Evolutionary conservation across 2,329 filamentous ascomycete species (phyloP).

Genomic region (Nigrograna mackinnonii): DNA sequence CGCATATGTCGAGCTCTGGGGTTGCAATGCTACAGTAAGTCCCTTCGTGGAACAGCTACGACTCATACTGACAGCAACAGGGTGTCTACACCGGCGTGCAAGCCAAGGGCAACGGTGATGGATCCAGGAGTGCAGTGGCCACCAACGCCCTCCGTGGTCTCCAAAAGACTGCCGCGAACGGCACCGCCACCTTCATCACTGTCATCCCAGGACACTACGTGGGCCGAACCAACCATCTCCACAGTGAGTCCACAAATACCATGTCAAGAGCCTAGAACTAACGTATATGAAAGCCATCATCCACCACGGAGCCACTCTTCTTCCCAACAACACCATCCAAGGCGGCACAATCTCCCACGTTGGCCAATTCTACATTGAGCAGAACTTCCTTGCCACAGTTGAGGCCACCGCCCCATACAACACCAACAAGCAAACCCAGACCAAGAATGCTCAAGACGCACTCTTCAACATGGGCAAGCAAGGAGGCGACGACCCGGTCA

Average conservation of each 20-base stretch:
- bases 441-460: conserved; percentile 55
- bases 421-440: conserved; percentile 48
- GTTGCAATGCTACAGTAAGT: conserved; percentile 27
- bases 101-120: conserved; percentile 36
- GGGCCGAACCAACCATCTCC: conserved; percentile 34
- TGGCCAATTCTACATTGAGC: conserved; percentile 68
- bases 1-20: conserved; percentile 58
- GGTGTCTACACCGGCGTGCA: conserved; percentile 55
- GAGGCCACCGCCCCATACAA: conserved; percentile 51
- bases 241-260: conserved; percentile 24
- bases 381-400: conserved; percentile 58
- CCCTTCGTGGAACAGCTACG: background rate
- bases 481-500: conserved; percentile 57
- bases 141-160: conserved; percentile 53
- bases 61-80: conserved; percentile 11
- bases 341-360: conserved; percentile 60
- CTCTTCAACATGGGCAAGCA: conserved; percentile 53
- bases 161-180: conserved; percentile 50
- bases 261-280: background rate
- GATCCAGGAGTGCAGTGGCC: conserved; percentile 24
- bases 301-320: conserved; percentile 42
- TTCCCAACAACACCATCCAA: conserved; percentile 56
- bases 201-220: conserved; percentile 49
- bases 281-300: conserved; percentile 26
- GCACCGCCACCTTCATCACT: conserved; percentile 54